Conservation (phyloP, 306 rosid genomes). For the Mimosa pudica region DNA sequence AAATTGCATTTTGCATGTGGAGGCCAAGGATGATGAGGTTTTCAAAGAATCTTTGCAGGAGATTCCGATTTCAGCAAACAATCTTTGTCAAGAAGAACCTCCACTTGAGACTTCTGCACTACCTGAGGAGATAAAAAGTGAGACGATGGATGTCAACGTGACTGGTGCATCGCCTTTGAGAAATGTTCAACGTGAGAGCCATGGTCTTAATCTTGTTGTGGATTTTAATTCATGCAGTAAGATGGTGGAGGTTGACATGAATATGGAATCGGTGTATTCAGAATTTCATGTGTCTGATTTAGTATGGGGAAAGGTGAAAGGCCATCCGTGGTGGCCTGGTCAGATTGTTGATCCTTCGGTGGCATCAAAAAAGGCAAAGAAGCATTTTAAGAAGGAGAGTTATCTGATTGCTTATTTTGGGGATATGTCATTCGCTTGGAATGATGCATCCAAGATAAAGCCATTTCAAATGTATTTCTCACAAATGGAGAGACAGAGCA, state of each 20-base stretch:
- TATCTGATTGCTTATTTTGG: slow-evolving; percentile 75
- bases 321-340: slow-evolving; percentile 99
- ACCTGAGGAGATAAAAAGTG: slow-evolving; percentile 36
- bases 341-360: slow-evolving; percentile 73
- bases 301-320: slow-evolving; percentile 87
- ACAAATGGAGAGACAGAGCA: slow-evolving; percentile 67
- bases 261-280: slow-evolving; percentile 33
- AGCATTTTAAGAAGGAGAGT: slow-evolving; percentile 50
- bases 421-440: slow-evolving; percentile 85
- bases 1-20: slow-evolving; percentile 24
- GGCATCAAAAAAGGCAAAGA: slow-evolving; percentile 70
- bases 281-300: slow-evolving; percentile 55
- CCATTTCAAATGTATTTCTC: slow-evolving; percentile 62
- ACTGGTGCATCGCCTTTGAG: slow-evolving; percentile 19
- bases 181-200: slow-evolving; percentile 25
- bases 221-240: slow-evolving; percentile 49
- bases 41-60: slow-evolving; percentile 27
- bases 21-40: slow-evolving; percentile 7
- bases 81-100: slow-evolving; percentile 5
- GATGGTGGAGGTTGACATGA: slow-evolving; percentile 30
- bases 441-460: slow-evolving; percentile 66
- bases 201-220: slow-evolving; percentile 48
- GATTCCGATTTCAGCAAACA: slow-evolving; percentile 8
- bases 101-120: slow-evolving; percentile 31
- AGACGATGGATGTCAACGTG: slow-evolving; percentile 7